These are phyloP conservation scores for Xylariaceae sp. DNA, from an alignment of 2,329 filamentous ascomycete species.

Conservation along the genomic window DNA sequence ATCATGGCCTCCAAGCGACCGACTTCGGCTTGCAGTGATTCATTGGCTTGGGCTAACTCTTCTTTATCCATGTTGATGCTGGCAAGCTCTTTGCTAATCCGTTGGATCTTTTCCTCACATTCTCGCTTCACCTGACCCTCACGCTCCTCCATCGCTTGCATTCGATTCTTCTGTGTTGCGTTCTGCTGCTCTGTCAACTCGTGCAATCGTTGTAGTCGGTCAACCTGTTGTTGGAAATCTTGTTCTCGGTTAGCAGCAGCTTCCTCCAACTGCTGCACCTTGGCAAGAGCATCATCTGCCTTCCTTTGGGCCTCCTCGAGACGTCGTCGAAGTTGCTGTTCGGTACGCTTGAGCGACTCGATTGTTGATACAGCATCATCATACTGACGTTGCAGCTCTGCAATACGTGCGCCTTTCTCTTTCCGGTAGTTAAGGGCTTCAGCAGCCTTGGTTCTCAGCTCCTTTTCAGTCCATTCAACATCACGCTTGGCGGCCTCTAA, in stretches of 20 bases:
- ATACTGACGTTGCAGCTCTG: slow-evolving; percentile 84
- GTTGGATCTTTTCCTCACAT: slow-evolving; percentile 64
- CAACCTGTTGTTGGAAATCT: slow-evolving; percentile 84
- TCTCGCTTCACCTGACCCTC: slow-evolving; percentile 70
- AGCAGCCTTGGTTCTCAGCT: slow-evolving; percentile 86
- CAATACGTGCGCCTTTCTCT: slow-evolving; percentile 88
- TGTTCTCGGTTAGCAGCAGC: slow-evolving; percentile 82
- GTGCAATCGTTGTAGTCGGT: slow-evolving; percentile 79
- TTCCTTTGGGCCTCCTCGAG: slow-evolving; percentile 85
- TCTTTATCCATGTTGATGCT: slow-evolving; percentile 55
- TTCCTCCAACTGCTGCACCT: slow-evolving; percentile 85
- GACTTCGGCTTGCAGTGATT: slow-evolving; percentile 59
- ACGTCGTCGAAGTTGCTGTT: slow-evolving; percentile 79
- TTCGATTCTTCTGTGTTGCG: slow-evolving; percentile 71
- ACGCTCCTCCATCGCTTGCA: slow-evolving; percentile 71
- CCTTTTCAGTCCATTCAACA: slow-evolving; percentile 90
- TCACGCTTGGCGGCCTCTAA: slow-evolving; percentile 86
- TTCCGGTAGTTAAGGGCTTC: slow-evolving; percentile 92
- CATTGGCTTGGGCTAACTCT: slow-evolving; percentile 55
- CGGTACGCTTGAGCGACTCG: slow-evolving; percentile 78
- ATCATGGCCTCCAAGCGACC: slow-evolving; percentile 58
- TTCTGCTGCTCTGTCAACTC: slow-evolving; percentile 81
- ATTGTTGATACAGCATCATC: slow-evolving; percentile 82
- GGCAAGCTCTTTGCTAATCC: slow-evolving; percentile 63
- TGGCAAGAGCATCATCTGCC: slow-evolving; percentile 80